phyloP scores from a whole-genome alignment of 2,329 filamentous ascomycete species.

The Curvularia eragrostidis region DNA sequence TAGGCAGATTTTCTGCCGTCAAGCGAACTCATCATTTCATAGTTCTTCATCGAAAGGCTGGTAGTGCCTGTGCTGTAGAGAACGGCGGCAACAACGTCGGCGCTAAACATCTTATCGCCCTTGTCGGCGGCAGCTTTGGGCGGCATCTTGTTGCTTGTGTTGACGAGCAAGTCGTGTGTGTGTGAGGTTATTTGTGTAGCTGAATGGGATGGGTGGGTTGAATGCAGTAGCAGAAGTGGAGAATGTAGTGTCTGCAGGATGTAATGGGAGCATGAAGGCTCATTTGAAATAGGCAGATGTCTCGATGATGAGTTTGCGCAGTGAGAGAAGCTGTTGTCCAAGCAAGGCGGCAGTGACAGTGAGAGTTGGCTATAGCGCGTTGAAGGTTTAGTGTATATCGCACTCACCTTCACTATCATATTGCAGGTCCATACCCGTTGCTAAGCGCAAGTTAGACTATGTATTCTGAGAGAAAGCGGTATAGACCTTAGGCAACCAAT shows the following conservation, averaged over 20 bases:
- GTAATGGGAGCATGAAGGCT: neutral
- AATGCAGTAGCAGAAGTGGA: neutral
- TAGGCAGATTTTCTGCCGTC: slow-evolving; percentile 34
- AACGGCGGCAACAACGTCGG: slow-evolving; percentile 34
- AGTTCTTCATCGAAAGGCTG: slow-evolving; percentile 27
- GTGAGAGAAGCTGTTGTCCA: slow-evolving; percentile 16
- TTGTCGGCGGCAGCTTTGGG: slow-evolving; percentile 16
- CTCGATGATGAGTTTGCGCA: neutral
- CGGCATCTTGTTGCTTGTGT: slow-evolving; percentile 20
- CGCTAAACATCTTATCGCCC: slow-evolving; percentile 27
- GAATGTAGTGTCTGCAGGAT: slow-evolving; percentile 13
- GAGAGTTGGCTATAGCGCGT: neutral
- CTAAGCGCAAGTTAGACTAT: neutral
- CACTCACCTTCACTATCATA: slow-evolving; percentile 16
- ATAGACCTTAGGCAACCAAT: neutral
- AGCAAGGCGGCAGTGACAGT: slow-evolving; percentile 14
- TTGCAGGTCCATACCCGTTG: neutral
- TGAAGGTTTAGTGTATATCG: neutral
- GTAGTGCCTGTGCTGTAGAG: slow-evolving; percentile 32
- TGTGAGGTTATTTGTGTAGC: neutral
- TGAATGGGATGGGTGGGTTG: neutral
- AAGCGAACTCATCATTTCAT: slow-evolving; percentile 39
- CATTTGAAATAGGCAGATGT: slow-evolving; percentile 10
- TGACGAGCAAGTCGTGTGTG: neutral
- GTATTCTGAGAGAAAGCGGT: neutral